phyloP scores from a whole-genome alignment of 352 stramenopile species.

The Phytophthora pisi region DNA sequence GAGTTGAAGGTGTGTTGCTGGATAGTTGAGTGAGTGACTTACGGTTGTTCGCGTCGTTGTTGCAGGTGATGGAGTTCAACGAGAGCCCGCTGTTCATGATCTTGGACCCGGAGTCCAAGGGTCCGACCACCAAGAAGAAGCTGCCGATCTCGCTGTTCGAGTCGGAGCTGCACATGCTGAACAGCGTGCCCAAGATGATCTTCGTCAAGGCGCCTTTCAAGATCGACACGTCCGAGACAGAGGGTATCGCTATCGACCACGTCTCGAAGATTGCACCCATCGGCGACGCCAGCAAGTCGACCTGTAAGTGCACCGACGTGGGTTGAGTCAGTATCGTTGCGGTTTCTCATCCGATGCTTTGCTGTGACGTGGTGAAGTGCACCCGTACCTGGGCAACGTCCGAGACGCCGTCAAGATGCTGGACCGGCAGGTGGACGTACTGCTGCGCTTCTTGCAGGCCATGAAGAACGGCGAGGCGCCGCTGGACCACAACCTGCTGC shows the following conservation, averaged over 20 bases:
- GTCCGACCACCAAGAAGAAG: constrained; percentile 81
- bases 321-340: not conserved
- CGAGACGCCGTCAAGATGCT: constrained; percentile 89
- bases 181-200: constrained; percentile 87
- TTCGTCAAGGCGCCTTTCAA: constrained; percentile 90
- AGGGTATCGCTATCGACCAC: constrained; percentile 88
- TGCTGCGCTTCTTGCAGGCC: constrained; percentile 74
- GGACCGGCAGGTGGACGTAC: constrained; percentile 76
- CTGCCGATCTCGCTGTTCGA: constrained; percentile 88
- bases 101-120: constrained; percentile 67
- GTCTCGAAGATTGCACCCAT: constrained; percentile 88
- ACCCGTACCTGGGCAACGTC: constrained; percentile 80
- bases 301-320: constrained; percentile 42
- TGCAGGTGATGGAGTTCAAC: constrained; percentile 89
- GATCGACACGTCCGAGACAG: constrained; percentile 86
- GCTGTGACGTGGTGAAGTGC: constrained; percentile 46
- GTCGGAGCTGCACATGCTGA: constrained; percentile 86
- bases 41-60: not conserved
- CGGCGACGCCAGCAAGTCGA: constrained; percentile 73
- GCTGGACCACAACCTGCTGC: constrained; percentile 80
- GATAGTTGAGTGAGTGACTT: not conserved
- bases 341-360: constrained; percentile 15
- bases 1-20: not conserved
- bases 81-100: constrained; percentile 85
- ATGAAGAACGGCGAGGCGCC: constrained; percentile 77